A percentile compares a stretch with the other conserved stretches of the same genome.
phyloP scores from a whole-genome alignment of 2,329 filamentous ascomycete species.

The Talaromyces sp. region DNA sequence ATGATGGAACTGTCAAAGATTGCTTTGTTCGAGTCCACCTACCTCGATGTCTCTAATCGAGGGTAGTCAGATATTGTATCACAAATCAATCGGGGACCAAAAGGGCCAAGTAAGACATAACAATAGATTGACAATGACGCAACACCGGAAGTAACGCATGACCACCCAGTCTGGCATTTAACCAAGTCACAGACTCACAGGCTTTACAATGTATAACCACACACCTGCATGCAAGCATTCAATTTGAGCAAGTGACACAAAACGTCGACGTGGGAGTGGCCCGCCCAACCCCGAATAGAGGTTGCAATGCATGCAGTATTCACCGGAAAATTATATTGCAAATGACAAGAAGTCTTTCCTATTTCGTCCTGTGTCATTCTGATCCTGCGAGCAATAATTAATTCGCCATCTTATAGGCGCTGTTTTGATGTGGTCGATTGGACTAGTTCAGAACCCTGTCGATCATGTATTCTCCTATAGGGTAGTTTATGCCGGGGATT shows the following conservation, averaged over 20 bases:
- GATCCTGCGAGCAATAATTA: background rate
- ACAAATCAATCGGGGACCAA: background rate
- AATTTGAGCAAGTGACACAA: background rate
- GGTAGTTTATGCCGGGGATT: background rate
- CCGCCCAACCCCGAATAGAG: background rate
- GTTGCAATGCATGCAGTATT: background rate
- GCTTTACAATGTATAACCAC: background rate
- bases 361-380: background rate
- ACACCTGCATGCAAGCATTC: background rate
- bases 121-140: background rate
- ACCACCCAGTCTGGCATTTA: background rate
- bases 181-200: background rate
- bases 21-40: background rate
- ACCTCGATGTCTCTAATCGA: background rate
- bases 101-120: background rate
- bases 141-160: background rate
- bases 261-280: background rate
- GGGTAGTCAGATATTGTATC: background rate
- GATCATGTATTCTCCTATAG: slow-evolving; percentile 5
- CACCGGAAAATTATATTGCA: background rate
- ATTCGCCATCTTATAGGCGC: background rate
- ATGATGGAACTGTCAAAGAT: background rate
- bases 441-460: background rate
- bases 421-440: background rate
- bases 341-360: background rate